Base-by-base conservation (phyloP, 768 basidiomycete species). In the Lanmaoa pseudosensibilis region DNA sequence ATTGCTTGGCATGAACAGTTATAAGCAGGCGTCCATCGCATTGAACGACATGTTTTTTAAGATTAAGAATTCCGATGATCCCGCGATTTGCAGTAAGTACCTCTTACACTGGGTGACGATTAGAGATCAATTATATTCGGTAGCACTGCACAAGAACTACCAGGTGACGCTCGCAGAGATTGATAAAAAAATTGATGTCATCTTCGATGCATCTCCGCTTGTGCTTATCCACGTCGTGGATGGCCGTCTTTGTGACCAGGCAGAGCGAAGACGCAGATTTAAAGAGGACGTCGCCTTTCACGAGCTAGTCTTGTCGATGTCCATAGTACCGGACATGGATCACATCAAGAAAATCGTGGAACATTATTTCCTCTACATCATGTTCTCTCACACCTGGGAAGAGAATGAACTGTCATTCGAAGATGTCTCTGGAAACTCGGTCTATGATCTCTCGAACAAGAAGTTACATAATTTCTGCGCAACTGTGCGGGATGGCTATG, bases 381-480 rank as follows among this genome's bases (percentile, higher is more conserved):
- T 62, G 62, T 55, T 63, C 33, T 63, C 62, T 19, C 62, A 63
- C 9, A 59, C 52, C 4, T 63, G 62, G 62, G 56, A 53, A n/a
- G 55, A 18, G 7, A 18, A 36, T 0, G 62, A 63, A 41, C 60
- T 60, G 5, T 38, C 57, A 1, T 62, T 53, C 32, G 16, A 58
- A 5, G 50, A 50, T 18, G 34, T 61, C 5, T 34, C 55, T 19
- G 21, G 23, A 38, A 50, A 10, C 9, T 46, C 36, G 1, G 47
- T 44, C 46, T 53, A 52, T 18, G 19, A 50, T 5, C n/a, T 16
- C 23, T 23, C 9, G 25, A 62, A 62, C 34, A 9, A 46, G 2
- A 63, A 63, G 38, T 19, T 63, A 12, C 50, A 16, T 23, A 47
- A 36, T 12, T 58, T 63, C 41, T 58, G 56, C 30, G 23, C 36